phyloP scores from a whole-genome alignment of 352 stramenopile genomes.

The Phytophthora tentaculata region DNA sequence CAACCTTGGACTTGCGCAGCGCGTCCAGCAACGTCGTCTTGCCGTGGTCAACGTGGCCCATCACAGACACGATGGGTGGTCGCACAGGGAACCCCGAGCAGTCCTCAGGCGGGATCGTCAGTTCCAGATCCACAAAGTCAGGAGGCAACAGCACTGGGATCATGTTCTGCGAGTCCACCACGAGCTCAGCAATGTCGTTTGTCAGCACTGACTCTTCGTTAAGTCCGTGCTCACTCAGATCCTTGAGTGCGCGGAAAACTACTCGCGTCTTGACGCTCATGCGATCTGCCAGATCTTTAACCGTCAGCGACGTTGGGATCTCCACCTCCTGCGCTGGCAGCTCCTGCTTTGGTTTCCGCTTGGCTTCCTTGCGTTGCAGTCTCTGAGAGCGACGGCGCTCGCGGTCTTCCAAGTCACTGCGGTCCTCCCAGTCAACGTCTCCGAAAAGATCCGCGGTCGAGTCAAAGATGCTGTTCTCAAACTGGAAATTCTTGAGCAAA shows the following conservation, averaged over 20 bases:
- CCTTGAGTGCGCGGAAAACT: slow-evolving; percentile 65
- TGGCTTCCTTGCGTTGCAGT: slow-evolving; percentile 59
- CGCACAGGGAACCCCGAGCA: slow-evolving; percentile 72
- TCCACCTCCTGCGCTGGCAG: slow-evolving; percentile 75
- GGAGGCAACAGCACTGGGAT: slow-evolving; percentile 82
- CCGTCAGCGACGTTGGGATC: slow-evolving; percentile 72
- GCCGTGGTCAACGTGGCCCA: slow-evolving; percentile 99
- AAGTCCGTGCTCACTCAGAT: slow-evolving; percentile 73
- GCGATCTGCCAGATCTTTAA: slow-evolving; percentile 81
- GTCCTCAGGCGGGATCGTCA: slow-evolving; percentile 64
- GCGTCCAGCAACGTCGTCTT: slow-evolving; percentile 99
- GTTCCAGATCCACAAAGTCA: slow-evolving; percentile 83
- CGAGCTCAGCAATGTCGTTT: slow-evolving; percentile 81
- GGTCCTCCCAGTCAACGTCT: slow-evolving; percentile 78
- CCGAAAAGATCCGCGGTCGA: slow-evolving; percentile 69
- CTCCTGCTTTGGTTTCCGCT: slow-evolving; percentile 44
- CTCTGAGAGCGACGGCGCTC: slow-evolving; percentile 72
- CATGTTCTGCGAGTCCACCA: slow-evolving; percentile 86
- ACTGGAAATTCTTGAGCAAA: slow-evolving; percentile 84
- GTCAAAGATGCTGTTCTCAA: slow-evolving; percentile 89
- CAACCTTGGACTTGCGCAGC: slow-evolving; percentile 92
- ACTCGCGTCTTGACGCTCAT: slow-evolving; percentile 82
- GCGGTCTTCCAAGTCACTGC: slow-evolving; percentile 52
- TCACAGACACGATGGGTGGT: slow-evolving; percentile 98
- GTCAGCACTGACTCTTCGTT: slow-evolving; percentile 76